Percentiles rank a stretch among this genome's conserved stretches.
These are phyloP conservation scores for Haplosporangium gracile DNA, from an alignment of 192 early-diverging fungal genomes.

Conservation along the genomic window DNA sequence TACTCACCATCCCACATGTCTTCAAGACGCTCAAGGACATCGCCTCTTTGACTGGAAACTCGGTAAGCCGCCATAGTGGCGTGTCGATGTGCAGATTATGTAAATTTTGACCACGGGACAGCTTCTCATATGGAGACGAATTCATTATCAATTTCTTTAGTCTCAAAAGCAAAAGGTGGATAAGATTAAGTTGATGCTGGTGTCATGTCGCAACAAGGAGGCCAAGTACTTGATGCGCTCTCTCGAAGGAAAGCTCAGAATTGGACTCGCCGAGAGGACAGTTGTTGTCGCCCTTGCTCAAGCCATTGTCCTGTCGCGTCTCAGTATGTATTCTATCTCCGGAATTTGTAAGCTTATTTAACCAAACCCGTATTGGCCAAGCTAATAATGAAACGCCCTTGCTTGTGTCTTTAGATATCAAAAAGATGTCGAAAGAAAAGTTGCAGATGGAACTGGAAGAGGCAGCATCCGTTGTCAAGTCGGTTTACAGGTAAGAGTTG, in stretches of 20 bases:
- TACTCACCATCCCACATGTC: slow-evolving; percentile 83
- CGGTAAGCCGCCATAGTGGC: slow-evolving; percentile 8
- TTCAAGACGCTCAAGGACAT: slow-evolving; percentile 92
- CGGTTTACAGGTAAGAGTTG: slow-evolving; percentile 59
- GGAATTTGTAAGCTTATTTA: background rate
- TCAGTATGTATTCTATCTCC: slow-evolving; percentile 42
- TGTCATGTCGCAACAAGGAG: slow-evolving; percentile 59
- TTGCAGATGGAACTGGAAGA: slow-evolving; percentile 49
- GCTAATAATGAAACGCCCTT: background rate
- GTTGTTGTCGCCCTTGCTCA: slow-evolving; percentile 92
- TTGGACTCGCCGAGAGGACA: slow-evolving; percentile 95
- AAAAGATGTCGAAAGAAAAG: slow-evolving; percentile 51
- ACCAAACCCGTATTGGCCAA: background rate
- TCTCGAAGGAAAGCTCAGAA: slow-evolving; percentile 94
- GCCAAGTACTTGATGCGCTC: slow-evolving; percentile 69
- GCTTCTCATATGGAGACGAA: too few relatives aligned
- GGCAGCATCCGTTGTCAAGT: slow-evolving; percentile 68
- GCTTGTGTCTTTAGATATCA: slow-evolving; percentile 31
- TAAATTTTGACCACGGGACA: background rate
- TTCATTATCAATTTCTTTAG: slow-evolving; percentile 8
- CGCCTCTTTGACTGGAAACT: slow-evolving; percentile 80
- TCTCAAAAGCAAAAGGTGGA: slow-evolving; percentile 60
- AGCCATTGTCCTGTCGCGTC: slow-evolving; percentile 75
- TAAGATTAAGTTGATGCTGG: slow-evolving; percentile 60
- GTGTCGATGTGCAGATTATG: background rate